Percentiles rank a stretch among this genome's conserved stretches.
phyloP scores from a whole-genome alignment of 1,284 basidiomycete species.

The Acaromyces ingoldii region DNA sequence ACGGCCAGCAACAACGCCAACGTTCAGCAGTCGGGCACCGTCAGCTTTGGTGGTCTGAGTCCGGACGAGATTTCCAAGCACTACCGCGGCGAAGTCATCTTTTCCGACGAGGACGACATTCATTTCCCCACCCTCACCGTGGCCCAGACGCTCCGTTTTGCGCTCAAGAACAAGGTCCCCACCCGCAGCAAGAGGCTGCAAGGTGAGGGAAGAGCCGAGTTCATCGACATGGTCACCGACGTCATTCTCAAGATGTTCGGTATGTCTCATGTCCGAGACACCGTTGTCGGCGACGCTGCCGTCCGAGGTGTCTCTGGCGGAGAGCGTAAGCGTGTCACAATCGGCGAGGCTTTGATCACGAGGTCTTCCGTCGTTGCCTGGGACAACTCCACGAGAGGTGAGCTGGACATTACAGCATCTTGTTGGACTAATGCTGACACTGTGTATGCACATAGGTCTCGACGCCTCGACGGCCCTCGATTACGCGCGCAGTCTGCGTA shows the following conservation, averaged over 20 bases:
- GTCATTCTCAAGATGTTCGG: conserved; percentile 44
- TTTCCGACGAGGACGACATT: conserved; percentile 26
- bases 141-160: conserved; percentile 32
- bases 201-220: conserved; percentile 22
- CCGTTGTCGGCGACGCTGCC: conserved; percentile 38
- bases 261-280: conserved; percentile 40
- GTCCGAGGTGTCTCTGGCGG: conserved; percentile 41
- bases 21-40: conserved; percentile 22
- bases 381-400: conserved; percentile 41
- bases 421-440: too few relatives aligned
- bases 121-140: conserved; percentile 42
- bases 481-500: conserved; percentile 31
- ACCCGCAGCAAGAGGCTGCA: conserved; percentile 15
- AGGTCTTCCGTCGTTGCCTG: conserved; percentile 27
- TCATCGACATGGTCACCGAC: conserved; percentile 31
- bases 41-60: conserved; percentile 32
- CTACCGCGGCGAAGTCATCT: conserved; percentile 34
- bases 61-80: conserved; percentile 23
- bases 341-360: conserved; percentile 31
- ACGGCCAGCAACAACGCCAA: conserved; percentile 29
- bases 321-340: conserved; percentile 38
- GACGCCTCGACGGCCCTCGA: conserved; percentile 41
- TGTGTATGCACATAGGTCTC: too few relatives aligned
- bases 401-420: too few relatives aligned
- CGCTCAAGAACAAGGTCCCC: conserved; percentile 36